Evolutionary conservation across 768 basidiomycete species (phyloP), one percentile per base, ranked within the genome.

Genomic region (Collybia nuda): DNA sequence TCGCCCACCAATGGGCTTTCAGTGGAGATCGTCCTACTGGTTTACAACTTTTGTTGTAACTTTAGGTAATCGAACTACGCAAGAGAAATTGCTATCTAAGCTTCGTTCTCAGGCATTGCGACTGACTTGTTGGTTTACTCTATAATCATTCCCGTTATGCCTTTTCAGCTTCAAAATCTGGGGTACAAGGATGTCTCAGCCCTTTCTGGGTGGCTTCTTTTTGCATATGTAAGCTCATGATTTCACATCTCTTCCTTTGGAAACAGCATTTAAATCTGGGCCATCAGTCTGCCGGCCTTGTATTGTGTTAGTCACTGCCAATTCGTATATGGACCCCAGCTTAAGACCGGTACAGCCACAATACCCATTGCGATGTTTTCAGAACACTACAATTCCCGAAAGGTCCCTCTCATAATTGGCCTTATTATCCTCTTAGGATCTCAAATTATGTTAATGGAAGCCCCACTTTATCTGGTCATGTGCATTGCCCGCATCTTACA

Each of bases 361-460:
- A 71, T 85, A 22, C 81, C 83, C 0, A 75, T 82, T 42, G 80
- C 84, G 1, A 70, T 77, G 54, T 64, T 79, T 18, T 78, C 84
- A 2, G 84, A 86, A 59, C 71, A 58, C 18, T 76, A 77, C 41
- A 63, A 74, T 24, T 68, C 68, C 15, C 67, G 84, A 29, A 73
- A 72, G 51, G 53, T 57, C 4, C 84, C 82, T 2, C 70, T 86
- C 40, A 55, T 84, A 9, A 22, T 72, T 5, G 85, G 82, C 14
- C 67, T 83, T 11, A 1, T 80, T 7, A 55, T 77, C 22, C 71
- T 85, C 29, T 62, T 80, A 3, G 79, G 70, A 5, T 79, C 81
- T 1, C 81, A 83, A 62, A 61, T 84, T 15, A 71, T 85, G 67
- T 67, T 86, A 9, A 84, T 85, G 82, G 79, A 83, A 55, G 81